Conservation (phyloP, 805 yeast species). For the Nakazawaea siamensis region DNA sequence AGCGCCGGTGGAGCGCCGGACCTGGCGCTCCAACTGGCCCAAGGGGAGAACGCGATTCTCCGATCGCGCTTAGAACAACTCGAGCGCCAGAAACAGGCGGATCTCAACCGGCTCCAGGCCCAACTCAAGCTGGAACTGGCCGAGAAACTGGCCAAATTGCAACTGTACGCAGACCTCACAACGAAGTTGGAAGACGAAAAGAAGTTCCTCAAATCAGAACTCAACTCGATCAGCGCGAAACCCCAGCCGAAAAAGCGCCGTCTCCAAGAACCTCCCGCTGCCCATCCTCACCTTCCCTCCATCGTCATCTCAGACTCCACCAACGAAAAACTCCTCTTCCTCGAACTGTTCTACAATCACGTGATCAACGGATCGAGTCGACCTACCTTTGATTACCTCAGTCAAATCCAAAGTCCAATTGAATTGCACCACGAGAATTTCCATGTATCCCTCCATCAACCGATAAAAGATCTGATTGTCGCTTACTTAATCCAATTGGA, state of each 20-base stretch:
- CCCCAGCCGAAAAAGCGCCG: constrained; percentile 19
- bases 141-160: constrained; percentile 17
- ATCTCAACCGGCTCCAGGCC: constrained; percentile 29
- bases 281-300: constrained; percentile 15
- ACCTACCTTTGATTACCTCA: constrained; percentile 25
- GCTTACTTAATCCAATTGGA: constrained; percentile 35
- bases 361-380: constrained; percentile 26
- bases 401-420: constrained; percentile 24
- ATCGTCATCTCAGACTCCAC: too few relatives aligned
- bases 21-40: constrained; percentile 36
- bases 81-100: constrained; percentile 27
- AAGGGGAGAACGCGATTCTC: constrained; percentile 77
- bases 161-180: constrained; percentile 23
- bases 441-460: constrained; percentile 18
- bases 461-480: constrained; percentile 25
- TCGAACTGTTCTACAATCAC: constrained; percentile 25
- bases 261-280: constrained; percentile 16
- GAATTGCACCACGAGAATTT: constrained; percentile 18
- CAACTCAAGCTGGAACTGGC: constrained; percentile 15
- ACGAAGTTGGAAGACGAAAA: constrained; percentile 44
- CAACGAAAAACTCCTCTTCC: constrained; percentile 30
- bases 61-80: constrained; percentile 51
- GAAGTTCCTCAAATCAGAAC: constrained; percentile 43
- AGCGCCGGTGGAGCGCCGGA: not conserved
- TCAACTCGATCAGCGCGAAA: constrained; percentile 23